phyloP scores from a whole-genome alignment of 257 asterid species.

The Apocynum venetum region DNA sequence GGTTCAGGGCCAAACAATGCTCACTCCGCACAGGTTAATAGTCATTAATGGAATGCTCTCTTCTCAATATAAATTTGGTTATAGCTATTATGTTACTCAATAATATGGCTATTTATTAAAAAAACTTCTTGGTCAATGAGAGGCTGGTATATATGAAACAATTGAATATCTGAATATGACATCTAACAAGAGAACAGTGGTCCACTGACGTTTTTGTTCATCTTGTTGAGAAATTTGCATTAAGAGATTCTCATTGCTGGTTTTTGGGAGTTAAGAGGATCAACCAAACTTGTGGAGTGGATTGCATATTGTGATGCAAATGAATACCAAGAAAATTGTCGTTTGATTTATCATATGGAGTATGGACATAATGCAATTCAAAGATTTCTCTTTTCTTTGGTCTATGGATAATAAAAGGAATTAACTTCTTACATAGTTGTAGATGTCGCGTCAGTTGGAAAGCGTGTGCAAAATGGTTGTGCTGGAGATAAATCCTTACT shows the following conservation, averaged over 20 bases:
- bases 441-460: not conserved
- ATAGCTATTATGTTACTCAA: not conserved
- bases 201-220: not conserved
- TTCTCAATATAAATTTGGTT: not conserved
- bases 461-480: not conserved
- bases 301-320: not conserved
- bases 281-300: not conserved
- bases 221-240: not conserved
- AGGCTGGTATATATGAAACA: not conserved
- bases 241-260: not conserved
- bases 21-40: constrained; percentile 69
- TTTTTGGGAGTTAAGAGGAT: not conserved
- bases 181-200: not conserved
- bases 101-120: constrained; percentile 5
- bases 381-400: not conserved
- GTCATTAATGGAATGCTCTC: constrained; percentile 15
- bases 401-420: not conserved
- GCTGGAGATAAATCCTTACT: not conserved
- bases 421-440: not conserved
- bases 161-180: not conserved
- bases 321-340: not conserved
- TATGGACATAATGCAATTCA: not conserved
- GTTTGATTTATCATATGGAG: not conserved
- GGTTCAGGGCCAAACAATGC: constrained; percentile 74
- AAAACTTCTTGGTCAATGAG: not conserved